Conservation (phyloP, 495 filamentous ascomycete species). For the Apiosordaria backusii region DNA sequence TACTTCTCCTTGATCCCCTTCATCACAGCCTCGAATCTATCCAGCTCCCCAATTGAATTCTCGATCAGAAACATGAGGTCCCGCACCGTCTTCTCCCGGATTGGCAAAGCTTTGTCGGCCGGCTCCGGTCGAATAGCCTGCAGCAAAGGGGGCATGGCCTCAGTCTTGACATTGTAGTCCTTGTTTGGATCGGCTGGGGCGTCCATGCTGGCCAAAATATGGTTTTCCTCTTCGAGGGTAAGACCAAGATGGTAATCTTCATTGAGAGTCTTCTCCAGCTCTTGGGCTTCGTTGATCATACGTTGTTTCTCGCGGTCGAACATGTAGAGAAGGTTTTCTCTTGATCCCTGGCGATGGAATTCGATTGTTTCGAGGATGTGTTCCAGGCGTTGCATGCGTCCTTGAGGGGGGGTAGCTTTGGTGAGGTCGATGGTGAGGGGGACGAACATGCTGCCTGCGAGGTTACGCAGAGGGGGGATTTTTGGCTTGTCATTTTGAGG, state of each 20-base stretch:
- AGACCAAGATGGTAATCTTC: conserved; percentile 10
- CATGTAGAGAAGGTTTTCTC: conserved; percentile 43
- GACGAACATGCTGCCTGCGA: conserved; percentile 43
- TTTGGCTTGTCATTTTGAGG: conserved; percentile 44
- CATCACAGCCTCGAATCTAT: conserved; percentile 22
- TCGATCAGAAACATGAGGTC: conserved; percentile 26
- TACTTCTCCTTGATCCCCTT: conserved; percentile 19
- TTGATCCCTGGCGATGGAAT: conserved; percentile 38
- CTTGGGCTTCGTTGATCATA: conserved; percentile 45
- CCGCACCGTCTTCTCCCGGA: conserved; percentile 24
- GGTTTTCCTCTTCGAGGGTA: conserved; percentile 23
- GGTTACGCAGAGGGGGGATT: conserved; percentile 33
- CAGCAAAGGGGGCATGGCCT: background rate
- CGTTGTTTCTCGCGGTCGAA: conserved; percentile 39
- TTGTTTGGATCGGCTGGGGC: conserved; percentile 18
- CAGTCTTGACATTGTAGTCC: conserved; percentile 26
- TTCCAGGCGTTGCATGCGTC: conserved; percentile 32
- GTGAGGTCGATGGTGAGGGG: conserved; percentile 38
- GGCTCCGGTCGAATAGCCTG: background rate
- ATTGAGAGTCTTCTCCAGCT: conserved; percentile 62
- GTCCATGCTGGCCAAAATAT: conserved; percentile 30
- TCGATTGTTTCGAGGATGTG: conserved; percentile 40
- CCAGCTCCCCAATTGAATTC: conserved; percentile 17
- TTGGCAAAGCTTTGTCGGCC: conserved; percentile 1
- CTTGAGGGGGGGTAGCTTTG: conserved; percentile 23